Evolutionary conservation across 2,329 filamentous ascomycete genomes (phyloP).

Genomic region (Fusarium drepaniforme): DNA sequence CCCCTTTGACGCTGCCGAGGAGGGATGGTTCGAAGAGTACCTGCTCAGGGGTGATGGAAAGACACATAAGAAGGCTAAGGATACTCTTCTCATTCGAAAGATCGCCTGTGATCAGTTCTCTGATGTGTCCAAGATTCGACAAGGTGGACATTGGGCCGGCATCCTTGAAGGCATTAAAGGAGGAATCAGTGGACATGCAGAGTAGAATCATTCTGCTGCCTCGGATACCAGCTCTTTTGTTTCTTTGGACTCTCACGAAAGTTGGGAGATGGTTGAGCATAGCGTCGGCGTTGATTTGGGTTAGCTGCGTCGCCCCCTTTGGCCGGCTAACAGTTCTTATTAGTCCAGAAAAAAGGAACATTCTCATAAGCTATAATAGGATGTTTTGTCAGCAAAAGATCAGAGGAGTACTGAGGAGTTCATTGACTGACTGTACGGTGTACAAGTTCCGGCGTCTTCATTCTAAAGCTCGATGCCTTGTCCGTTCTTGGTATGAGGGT

Average conservation of each 20-base stretch:
- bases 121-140: slow-evolving; percentile 59
- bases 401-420: too few species aligned
- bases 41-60: slow-evolving; percentile 75
- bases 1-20: slow-evolving; percentile 78
- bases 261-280: slow-evolving; percentile 25
- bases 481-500: too few species aligned
- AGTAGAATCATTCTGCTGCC: slow-evolving; percentile 25
- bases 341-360: not conserved
- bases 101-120: slow-evolving; percentile 74
- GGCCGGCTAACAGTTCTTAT: not conserved
- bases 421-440: too few species aligned
- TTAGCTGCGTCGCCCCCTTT: not conserved
- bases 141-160: slow-evolving; percentile 61
- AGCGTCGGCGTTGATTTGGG: slow-evolving; percentile 43
- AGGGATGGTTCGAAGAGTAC: slow-evolving; percentile 79
- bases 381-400: too few species aligned
- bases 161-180: slow-evolving; percentile 65
- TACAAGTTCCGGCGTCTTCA: too few species aligned
- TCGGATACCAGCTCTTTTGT: not conserved
- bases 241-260: not conserved
- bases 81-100: slow-evolving; percentile 80
- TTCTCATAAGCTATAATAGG: too few species aligned
- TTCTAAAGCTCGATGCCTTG: too few species aligned
- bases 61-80: slow-evolving; percentile 73
- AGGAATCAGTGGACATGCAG: slow-evolving; percentile 53